These are phyloP conservation scores for Chalciporus chontae DNA, from an alignment of 768 basidiomycete genomes.

Conservation along the genomic window DNA sequence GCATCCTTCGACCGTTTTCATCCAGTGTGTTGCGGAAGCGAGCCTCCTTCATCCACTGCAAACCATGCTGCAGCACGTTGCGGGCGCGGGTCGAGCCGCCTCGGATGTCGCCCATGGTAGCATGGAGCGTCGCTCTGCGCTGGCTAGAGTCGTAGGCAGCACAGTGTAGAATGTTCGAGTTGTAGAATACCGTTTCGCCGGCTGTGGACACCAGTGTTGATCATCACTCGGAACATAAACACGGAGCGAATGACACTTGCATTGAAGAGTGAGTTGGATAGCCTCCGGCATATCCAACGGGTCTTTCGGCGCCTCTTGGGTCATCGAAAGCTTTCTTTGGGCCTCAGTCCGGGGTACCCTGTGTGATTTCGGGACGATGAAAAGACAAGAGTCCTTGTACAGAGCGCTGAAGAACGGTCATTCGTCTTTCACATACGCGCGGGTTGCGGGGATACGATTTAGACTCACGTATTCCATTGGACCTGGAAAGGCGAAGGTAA, in stretches of 20 bases:
- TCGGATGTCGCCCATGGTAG: constrained; percentile 56
- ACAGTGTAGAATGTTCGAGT: constrained; percentile 75
- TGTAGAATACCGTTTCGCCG: constrained; percentile 78
- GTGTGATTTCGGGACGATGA: constrained; percentile 69
- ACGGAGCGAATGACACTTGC: constrained; percentile 32
- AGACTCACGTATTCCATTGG: constrained; percentile 76
- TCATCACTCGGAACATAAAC: not conserved
- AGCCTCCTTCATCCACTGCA: constrained; percentile 63
- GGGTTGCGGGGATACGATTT: not conserved
- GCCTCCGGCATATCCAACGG: constrained; percentile 72
- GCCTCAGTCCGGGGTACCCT: constrained; percentile 48
- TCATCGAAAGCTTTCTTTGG: constrained; percentile 56
- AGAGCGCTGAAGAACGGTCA: constrained; percentile 46
- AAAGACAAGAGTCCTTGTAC: constrained; percentile 66
- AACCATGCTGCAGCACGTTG: constrained; percentile 72
- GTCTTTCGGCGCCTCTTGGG: constrained; percentile 46
- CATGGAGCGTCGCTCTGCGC: constrained; percentile 67
- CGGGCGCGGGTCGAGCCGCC: constrained; percentile 63
- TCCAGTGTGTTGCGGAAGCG: constrained; percentile 46
- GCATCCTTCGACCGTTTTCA: constrained; percentile 48
- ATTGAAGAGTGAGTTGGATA: constrained; percentile 49
- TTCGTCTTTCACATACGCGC: not conserved
- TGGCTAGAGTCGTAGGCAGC: constrained; percentile 52
- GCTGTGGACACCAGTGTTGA: constrained; percentile 33
- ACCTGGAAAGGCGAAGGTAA: constrained; percentile 37